Evolutionary conservation across 768 basidiomycete species (phyloP), one percentile per base, ranked within the genome.

Genomic region (Roridomyces roridus): DNA sequence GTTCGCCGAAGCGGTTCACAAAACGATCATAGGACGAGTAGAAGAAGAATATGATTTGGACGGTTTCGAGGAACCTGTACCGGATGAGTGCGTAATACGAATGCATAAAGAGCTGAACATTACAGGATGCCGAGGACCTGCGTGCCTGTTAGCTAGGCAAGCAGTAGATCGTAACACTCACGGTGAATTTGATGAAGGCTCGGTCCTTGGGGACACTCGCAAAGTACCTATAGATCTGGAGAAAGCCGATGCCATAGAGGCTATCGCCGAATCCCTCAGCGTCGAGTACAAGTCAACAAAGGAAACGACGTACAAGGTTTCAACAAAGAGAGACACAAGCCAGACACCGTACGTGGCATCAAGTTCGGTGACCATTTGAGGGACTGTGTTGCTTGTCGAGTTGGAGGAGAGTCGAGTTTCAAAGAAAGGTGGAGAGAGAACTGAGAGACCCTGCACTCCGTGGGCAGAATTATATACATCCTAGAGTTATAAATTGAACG

Each of bases 301-400:
- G 14, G 29, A 31, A 31, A 31, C 14, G n/a, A n/a, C 29, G 7
- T 31, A 31, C 29, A 31, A 31, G 6, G 29, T 31, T 31, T 59
- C 58, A 14, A 59, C 8, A 14, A 54, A 36, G 29, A 59, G 52
- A 1, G 58, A 43, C 4, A 59, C 37, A 4, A 59, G 34, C 58
- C 58, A 59, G 20, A 50, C 58, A 14, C 58, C 58, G 52, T 59
- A 59, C 6, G 58, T 59, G 10, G 58, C 49, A 18, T 49, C 58
- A 35, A 59, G 47, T 14, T 51, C 42, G 41, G 2, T 18, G 8
- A 18, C n/a, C 46, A 49, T 56, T n/a, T n/a, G n/a, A n/a, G n/a
- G n/a, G n/a, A n/a, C n/a, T n/a, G n/a, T n/a, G n/a, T n/a, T n/a
- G n/a, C n/a, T n/a, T n/a, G n/a, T n/a, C n/a, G n/a, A n/a, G n/a